Base-by-base conservation (phyloP, 306 rosid species). In the Quercus glauca region DNA sequence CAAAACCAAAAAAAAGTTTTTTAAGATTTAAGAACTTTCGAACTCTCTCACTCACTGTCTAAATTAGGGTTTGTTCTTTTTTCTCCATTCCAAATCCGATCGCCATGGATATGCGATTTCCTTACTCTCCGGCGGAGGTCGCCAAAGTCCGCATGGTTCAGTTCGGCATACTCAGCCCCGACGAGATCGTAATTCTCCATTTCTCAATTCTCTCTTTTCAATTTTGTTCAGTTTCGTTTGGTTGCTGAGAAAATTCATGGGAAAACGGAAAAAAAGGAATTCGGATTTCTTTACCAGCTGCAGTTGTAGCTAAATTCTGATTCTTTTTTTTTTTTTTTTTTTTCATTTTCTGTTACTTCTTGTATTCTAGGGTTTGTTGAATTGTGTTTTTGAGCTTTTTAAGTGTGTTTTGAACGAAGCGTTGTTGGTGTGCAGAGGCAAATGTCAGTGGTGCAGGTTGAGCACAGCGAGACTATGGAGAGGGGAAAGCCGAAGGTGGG, bases 361-460 rank as follows among this genome's bases (percentile, higher is more conserved):
- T 59, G 65, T 59, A 21, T 63, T 31, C 8, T 28, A 12, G 35
- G 29, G 43, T 17, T 35, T 68, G 52, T 59, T 49, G 10, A 7
- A 20, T 15, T 6, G 33, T 65, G 5, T 21, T 5, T 23, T 15
- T 2, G 11, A 33, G 76, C 4, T 58, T 45, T 37, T 63, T 19
- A 53, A 17, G 52, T 23, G 69, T 61, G 65, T 25, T 78, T 20
- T 75, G 64, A 84, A 55, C 78, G 43, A 6, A 33, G 18, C 19
- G 1, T 19, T 14, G 35, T 19, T 14, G 35, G 67, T 63, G 78
- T 81, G 89, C 98, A 95, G 99, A 87, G 99, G 81, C 99, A 95
- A 90, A 93, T 95, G 99, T 93, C 99, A 21, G 98, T 91, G 5
- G 96, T 95, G 77, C 97, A 90, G 89, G 90, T 95, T 74, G 98